These are phyloP conservation scores for Rhododendron simsii DNA, from an alignment of 148 eudicot genomes.

Conservation along the genomic window DNA sequence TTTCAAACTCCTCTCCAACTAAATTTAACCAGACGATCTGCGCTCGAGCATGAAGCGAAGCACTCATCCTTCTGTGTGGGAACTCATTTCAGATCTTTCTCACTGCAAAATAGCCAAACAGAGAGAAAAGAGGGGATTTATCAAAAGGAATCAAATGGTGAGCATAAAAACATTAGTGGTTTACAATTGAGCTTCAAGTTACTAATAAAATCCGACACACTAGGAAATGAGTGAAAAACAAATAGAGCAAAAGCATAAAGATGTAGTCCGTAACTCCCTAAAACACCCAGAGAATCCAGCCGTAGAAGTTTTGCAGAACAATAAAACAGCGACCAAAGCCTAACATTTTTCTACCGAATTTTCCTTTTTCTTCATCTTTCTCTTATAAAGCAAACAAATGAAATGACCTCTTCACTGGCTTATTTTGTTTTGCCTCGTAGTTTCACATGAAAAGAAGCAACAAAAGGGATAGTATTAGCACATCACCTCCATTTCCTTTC, in stretches of 20 bases:
- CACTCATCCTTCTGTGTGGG: neutral
- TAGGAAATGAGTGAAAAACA: neutral
- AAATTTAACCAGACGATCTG: neutral
- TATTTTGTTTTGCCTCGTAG: no score
- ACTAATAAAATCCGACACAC: neutral
- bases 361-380: neutral
- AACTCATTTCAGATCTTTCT: neutral
- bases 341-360: neutral
- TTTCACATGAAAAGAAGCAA: no score
- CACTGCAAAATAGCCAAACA: neutral
- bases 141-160: neutral
- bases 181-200: neutral
- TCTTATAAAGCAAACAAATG: no score
- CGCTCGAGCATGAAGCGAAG: neutral
- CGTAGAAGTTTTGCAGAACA: neutral
- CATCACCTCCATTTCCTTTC: no score
- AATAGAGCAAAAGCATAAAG: neutral
- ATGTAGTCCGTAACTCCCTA: neutral
- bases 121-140: neutral
- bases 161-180: neutral
- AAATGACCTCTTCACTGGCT: no score
- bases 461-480: no score
- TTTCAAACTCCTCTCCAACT: neutral
- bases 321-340: neutral
- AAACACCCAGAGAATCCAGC: neutral